A percentile compares a stretch with the other conserved stretches of the same genome.
These are phyloP conservation scores for Suhomyces taliae DNA, from an alignment of 1,139 yeast genomes.

Conservation along the genomic window DNA sequence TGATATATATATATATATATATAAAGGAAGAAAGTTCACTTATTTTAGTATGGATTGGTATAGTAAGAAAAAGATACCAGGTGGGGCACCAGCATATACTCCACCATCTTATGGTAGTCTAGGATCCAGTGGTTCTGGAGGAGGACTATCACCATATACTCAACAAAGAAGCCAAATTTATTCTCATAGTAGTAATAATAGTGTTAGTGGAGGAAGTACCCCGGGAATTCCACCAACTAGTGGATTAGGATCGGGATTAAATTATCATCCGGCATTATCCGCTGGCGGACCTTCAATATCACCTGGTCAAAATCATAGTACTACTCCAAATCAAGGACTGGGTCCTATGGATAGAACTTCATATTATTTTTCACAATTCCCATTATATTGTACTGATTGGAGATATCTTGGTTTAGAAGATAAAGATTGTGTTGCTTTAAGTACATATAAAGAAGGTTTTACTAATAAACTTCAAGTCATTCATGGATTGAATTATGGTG, in stretches of 20 bases:
- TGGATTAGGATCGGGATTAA: neutral
- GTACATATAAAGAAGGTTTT: constrained; percentile 71
- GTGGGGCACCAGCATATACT: constrained; percentile 9
- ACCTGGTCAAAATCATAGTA: neutral
- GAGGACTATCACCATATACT: constrained; percentile 10
- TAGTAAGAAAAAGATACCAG: constrained; percentile 8
- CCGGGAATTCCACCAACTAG: constrained; percentile 3
- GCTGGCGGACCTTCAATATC: neutral
- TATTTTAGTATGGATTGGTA: constrained; percentile 13
- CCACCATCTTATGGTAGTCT: constrained; percentile 7
- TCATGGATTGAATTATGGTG: constrained; percentile 39
- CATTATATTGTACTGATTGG: constrained; percentile 75
- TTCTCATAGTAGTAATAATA: constrained; percentile 2
- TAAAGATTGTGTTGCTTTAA: constrained; percentile 57
- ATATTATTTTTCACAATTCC: constrained; percentile 58
- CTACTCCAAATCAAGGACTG: neutral
- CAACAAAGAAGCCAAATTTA: constrained; percentile 11
- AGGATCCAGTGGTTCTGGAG: constrained; percentile 4
- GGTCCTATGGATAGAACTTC: constrained; percentile 41
- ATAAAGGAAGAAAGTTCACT: too few species aligned
- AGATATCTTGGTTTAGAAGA: constrained; percentile 34
- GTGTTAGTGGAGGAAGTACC: neutral
- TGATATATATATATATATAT: too few species aligned
- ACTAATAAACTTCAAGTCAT: constrained; percentile 54
- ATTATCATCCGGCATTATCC: constrained; percentile 3